These are phyloP conservation scores for Amaranthus palmeri DNA, from an alignment of 148 eudicot genomes.

Conservation along the genomic window DNA sequence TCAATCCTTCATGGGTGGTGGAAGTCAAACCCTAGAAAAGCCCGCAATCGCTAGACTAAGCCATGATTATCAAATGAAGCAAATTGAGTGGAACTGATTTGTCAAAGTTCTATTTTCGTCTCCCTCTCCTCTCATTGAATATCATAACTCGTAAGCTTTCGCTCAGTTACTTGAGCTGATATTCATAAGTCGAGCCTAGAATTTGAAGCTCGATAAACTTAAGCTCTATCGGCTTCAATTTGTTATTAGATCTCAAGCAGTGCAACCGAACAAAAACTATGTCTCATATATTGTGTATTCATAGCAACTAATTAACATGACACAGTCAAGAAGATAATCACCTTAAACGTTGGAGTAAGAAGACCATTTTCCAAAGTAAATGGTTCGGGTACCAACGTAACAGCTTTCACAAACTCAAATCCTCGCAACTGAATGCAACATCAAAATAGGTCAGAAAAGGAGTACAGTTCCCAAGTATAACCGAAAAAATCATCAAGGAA, in stretches of 20 bases:
- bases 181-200: background rate
- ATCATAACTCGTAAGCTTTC: background rate
- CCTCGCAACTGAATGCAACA: constrained; percentile 59
- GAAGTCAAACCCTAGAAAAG: too few relatives aligned
- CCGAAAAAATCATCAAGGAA: background rate
- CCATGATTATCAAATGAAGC: too few relatives aligned
- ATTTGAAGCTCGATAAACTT: background rate
- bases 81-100: too few relatives aligned
- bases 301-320: background rate
- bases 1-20: too few relatives aligned
- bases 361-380: constrained; percentile 84
- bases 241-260: background rate
- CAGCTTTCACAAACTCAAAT: constrained; percentile 80
- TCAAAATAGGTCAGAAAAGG: constrained; percentile 10
- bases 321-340: constrained; percentile 1
- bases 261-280: background rate
- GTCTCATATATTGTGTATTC: background rate
- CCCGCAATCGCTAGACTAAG: too few relatives aligned
- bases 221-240: background rate
- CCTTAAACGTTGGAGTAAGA: constrained; percentile 94
- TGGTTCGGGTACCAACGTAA: constrained; percentile 78
- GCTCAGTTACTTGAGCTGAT: constrained; percentile 4
- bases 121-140: background rate
- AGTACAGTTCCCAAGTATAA: background rate
- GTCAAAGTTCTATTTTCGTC: too few relatives aligned